Evolutionary conservation across 257 asterid genomes (phyloP).

Genomic region (Solanum tarapatanum): DNA sequence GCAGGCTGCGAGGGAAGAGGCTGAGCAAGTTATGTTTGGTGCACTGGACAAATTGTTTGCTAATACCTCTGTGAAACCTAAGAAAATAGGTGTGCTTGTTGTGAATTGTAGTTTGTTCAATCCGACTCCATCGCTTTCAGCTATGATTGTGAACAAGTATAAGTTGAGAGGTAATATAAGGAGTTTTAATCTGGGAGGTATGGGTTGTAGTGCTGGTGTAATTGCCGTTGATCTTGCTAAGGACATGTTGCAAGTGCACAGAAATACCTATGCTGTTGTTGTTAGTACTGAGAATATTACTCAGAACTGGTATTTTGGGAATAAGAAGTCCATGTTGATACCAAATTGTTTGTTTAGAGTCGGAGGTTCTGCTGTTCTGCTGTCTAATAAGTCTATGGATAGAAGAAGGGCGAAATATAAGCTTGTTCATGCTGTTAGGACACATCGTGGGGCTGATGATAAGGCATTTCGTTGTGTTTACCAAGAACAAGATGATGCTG

Average conservation of each 20-base stretch:
- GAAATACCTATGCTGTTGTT: constrained; percentile 64
- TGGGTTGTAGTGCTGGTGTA: constrained; percentile 87
- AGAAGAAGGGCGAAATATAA: constrained; percentile 50
- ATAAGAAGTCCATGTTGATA: constrained; percentile 63
- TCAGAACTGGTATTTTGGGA: constrained; percentile 75
- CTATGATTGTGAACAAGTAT: constrained; percentile 68
- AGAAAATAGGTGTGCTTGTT: constrained; percentile 59
- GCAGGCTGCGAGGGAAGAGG: constrained; percentile 74
- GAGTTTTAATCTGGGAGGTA: constrained; percentile 73
- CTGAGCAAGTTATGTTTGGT: constrained; percentile 66
- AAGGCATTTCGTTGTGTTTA: constrained; percentile 64
- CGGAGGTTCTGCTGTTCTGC: constrained; percentile 53
- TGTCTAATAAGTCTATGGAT: constrained; percentile 49
- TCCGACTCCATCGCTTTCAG: constrained; percentile 61
- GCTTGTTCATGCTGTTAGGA: constrained; percentile 67
- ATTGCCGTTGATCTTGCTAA: constrained; percentile 62
- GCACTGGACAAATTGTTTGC: constrained; percentile 54
- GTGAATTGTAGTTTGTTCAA: constrained; percentile 68
- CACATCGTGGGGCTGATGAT: constrained; percentile 68
- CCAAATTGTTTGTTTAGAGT: constrained; percentile 73
- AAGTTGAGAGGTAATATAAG: constrained; percentile 64
- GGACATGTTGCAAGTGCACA: constrained; percentile 62
- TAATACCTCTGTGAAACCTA: constrained; percentile 40
- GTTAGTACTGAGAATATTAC: constrained; percentile 69
- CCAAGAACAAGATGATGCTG: constrained; percentile 50